Conservation (phyloP, 192 early-diverging fungal species). For the Backusella psychrophila region DNA sequence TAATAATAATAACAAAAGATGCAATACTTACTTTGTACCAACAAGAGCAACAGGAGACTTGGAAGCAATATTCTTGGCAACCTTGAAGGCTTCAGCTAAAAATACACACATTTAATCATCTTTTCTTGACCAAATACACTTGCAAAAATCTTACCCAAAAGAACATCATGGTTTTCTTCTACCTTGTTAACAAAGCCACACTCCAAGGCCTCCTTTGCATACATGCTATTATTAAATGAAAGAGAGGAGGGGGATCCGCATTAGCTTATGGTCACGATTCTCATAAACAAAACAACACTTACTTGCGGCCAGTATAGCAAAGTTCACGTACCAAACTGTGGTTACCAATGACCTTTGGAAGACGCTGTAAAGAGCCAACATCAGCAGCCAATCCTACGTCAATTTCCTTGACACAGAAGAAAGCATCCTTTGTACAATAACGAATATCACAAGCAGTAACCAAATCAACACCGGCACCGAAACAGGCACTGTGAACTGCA, state of each 20-base stretch:
- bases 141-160: slow-evolving; percentile 43
- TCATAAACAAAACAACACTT: slow-evolving; percentile 8
- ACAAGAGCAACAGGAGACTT: slow-evolving; percentile 88
- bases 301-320: slow-evolving; percentile 79
- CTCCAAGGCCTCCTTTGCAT: slow-evolving; percentile 56
- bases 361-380: slow-evolving; percentile 87
- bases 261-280: neutral
- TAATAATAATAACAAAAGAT: neutral
- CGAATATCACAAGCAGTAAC: slow-evolving; percentile 94
- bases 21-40: slow-evolving; percentile 74
- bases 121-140: neutral
- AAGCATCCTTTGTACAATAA: slow-evolving; percentile 70
- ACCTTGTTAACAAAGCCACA: slow-evolving; percentile 59
- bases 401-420: slow-evolving; percentile 89
- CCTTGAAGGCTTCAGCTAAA: slow-evolving; percentile 61
- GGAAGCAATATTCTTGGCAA: slow-evolving; percentile 71
- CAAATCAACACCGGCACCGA: slow-evolving; percentile 87
- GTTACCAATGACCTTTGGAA: slow-evolving; percentile 94
- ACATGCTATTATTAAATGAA: slow-evolving; percentile 38
- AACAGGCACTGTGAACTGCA: slow-evolving; percentile 80
- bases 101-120: neutral
- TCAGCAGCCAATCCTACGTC: slow-evolving; percentile 95
- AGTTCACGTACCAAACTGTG: slow-evolving; percentile 88
- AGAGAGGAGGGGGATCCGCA: too few species aligned
- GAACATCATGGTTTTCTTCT: slow-evolving; percentile 38